Evolutionary conservation across 75 land plant species (phyloP).

Genomic region (Sequoia sempervirens): DNA sequence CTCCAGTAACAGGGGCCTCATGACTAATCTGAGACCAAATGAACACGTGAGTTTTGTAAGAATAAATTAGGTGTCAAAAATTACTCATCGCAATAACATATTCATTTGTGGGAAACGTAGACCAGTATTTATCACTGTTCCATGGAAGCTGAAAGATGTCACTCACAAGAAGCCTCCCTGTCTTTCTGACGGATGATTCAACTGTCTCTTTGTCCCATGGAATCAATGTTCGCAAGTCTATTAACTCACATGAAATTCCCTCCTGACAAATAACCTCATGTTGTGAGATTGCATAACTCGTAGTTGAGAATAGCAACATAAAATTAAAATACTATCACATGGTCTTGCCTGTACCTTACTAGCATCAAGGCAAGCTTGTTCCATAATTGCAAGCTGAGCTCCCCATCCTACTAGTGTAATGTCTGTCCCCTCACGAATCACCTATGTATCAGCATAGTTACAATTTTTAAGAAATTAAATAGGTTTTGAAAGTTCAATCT

Average conservation of each 20-base stretch:
- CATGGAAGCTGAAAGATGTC: not conserved
- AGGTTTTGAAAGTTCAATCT: not conserved
- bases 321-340: not conserved
- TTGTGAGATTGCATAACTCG: not conserved
- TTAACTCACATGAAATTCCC: conserved; percentile 97
- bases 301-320: not conserved
- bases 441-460: conserved; percentile 31
- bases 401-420: conserved; percentile 99
- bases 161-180: conserved; percentile 90
- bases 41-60: not conserved
- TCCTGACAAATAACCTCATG: conserved; percentile 47
- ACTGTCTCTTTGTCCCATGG: conserved; percentile 99
- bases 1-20: conserved; percentile 98
- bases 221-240: conserved; percentile 84
- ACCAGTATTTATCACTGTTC: not conserved
- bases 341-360: conserved; percentile 45
- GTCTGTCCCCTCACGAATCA: conserved; percentile 79
- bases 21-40: conserved; percentile 72
- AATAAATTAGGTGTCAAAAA: not conserved
- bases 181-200: conserved; percentile 90
- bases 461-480: not conserved
- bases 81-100: not conserved
- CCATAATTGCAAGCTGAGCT: conserved; percentile 83
- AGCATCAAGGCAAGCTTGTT: conserved; percentile 87
- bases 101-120: not conserved